phyloP scores from a whole-genome alignment of 306 rosid genomes.

The Pyrus betulifolia region DNA sequence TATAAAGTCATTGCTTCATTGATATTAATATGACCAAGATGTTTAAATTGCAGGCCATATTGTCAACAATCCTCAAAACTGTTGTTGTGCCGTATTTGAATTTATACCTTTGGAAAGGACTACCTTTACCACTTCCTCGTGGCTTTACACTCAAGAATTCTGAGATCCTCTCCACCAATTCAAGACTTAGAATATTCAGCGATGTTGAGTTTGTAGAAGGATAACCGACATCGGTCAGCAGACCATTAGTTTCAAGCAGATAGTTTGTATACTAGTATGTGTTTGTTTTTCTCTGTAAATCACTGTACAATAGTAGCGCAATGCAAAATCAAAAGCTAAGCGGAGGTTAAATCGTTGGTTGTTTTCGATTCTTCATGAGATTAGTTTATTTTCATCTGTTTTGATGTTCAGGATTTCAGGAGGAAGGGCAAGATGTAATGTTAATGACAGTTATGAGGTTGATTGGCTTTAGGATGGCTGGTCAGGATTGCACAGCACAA shows the following conservation, averaged over 20 bases:
- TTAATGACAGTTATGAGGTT: too few species aligned
- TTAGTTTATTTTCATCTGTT: too few species aligned
- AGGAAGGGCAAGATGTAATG: too few species aligned
- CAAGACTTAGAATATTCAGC: conserved; percentile 49
- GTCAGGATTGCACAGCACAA: not conserved
- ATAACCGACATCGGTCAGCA: conserved; percentile 9
- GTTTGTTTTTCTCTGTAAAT: not conserved
- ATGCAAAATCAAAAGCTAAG: not conserved
- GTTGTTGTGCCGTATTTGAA: conserved; percentile 46
- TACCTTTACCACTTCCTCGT: conserved; percentile 45
- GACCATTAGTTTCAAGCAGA: not conserved
- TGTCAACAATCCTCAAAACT: conserved; percentile 42
- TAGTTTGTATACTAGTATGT: not conserved
- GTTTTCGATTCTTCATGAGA: too few species aligned
- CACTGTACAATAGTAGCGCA: not conserved
- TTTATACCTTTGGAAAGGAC: conserved; percentile 41
- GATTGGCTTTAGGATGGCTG: not conserved
- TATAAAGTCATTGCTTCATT: not conserved
- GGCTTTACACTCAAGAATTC: conserved; percentile 51
- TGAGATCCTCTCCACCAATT: conserved; percentile 30
- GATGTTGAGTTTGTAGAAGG: conserved; percentile 31
- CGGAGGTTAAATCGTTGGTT: too few species aligned
- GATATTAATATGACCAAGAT: not conserved
- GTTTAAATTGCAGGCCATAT: conserved; percentile 43
- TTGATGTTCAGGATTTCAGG: too few species aligned